These are phyloP conservation scores for Wickerhamomyces bisporus DNA, from an alignment of 805 yeast genomes.

Conservation along the genomic window DNA sequence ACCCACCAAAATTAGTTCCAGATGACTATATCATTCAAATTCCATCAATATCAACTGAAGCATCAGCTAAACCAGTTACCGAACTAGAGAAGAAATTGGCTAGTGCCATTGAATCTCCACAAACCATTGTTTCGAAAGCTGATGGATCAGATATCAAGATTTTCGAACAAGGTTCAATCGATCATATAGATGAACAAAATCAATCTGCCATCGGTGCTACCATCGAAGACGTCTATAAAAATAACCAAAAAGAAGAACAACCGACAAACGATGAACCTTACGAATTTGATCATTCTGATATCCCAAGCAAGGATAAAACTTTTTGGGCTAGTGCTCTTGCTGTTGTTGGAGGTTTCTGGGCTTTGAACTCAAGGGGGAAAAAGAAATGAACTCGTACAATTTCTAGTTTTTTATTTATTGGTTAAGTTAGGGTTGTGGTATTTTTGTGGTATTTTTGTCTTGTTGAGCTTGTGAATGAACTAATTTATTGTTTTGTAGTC, in stretches of 20 bases:
- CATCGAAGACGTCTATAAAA: constrained; percentile 8
- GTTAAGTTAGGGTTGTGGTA: too few relatives aligned
- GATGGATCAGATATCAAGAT: constrained; percentile 21
- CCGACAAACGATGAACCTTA: constrained; percentile 17
- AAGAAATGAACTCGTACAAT: constrained; percentile 2
- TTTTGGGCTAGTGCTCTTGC: constrained; percentile 22
- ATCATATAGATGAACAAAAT: constrained; percentile 11
- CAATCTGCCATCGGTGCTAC: constrained; percentile 8
- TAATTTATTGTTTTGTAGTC: too few relatives aligned
- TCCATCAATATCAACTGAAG: constrained; percentile 45
- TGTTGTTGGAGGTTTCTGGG: constrained; percentile 27
- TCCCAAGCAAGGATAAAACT: constrained; percentile 22
- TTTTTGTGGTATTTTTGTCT: too few relatives aligned
- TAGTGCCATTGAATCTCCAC: constrained; percentile 8
- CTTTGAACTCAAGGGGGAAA: constrained; percentile 12
- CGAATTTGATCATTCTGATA: constrained; percentile 10
- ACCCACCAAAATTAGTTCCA: constrained; percentile 38
- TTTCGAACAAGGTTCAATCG: constrained; percentile 17
- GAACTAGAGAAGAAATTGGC: constrained; percentile 21
- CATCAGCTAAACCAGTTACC: constrained; percentile 34
- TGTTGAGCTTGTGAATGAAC: too few relatives aligned
- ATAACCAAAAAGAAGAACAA: constrained; percentile 6
- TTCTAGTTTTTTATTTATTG: too few relatives aligned
- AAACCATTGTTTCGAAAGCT: constrained; percentile 21
- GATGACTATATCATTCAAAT: constrained; percentile 40